Conservation (phyloP, 768 basidiomycete species). For the Suillus bovinus region DNA sequence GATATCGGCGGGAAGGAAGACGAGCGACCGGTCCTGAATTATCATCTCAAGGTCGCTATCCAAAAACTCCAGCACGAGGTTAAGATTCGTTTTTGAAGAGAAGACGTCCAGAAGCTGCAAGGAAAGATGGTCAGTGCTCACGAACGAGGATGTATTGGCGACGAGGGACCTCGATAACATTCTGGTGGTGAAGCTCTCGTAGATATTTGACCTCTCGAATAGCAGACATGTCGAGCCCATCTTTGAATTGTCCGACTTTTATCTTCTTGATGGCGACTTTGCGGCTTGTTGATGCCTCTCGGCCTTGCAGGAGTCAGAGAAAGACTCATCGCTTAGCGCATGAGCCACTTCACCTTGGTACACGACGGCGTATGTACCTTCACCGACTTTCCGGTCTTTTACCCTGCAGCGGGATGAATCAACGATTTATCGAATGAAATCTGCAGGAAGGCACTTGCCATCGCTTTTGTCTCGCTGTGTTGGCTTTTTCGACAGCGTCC, state of each 20-base stretch:
- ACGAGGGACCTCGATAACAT: conserved; percentile 88
- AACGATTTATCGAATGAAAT: conserved; percentile 7
- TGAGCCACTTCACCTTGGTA: conserved; percentile 67
- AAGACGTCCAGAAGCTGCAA: conserved; percentile 91
- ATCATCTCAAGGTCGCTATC: conserved; percentile 96
- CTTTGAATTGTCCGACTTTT: conserved; percentile 94
- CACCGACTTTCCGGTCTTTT: conserved; percentile 82
- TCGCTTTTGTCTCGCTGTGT: conserved; percentile 66
- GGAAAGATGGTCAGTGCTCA: neutral
- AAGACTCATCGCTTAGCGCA: conserved; percentile 12
- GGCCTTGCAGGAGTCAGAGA: conserved; percentile 44
- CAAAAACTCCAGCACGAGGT: conserved; percentile 95
- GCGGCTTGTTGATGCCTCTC: conserved; percentile 71
- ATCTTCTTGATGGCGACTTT: conserved; percentile 98
- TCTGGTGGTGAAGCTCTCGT: conserved; percentile 90
- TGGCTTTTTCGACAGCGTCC: conserved; percentile 84
- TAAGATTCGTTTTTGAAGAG: conserved; percentile 94
- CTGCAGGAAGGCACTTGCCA: conserved; percentile 43
- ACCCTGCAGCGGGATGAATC: conserved; percentile 46
- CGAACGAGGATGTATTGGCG: neutral
- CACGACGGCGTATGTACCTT: conserved; percentile 95
- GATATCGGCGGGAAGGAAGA: conserved; percentile 94
- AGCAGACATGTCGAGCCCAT: conserved; percentile 98
- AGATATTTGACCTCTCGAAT: conserved; percentile 98
- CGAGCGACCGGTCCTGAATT: conserved; percentile 89